Evolutionary conservation across 345 rosid genomes (phyloP), one percentile per base, ranked within the genome.

Genomic region (Hibiscus tridactylites): DNA sequence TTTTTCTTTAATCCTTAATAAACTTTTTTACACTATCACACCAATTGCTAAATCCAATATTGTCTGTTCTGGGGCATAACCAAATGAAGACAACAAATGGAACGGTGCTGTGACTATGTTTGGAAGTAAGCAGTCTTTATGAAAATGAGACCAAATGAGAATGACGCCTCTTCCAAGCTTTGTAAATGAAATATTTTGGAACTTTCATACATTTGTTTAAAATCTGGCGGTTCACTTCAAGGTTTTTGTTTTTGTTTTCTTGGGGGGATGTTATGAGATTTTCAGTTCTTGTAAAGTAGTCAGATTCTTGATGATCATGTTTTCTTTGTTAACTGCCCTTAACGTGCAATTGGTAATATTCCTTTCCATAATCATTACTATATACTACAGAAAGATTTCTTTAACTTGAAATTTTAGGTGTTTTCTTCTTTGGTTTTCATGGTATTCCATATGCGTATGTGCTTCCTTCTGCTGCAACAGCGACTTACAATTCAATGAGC

Each of bases 391-490:
- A 81, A 75, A 78, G 82, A 74, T 74, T 73, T 81, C 78, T 80
- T 79, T 47, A 85, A 88, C 80, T 83, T 87, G 81, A 78, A 81
- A 67, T 82, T 80, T 80, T 85, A 85, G 91, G 90, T 85, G 80
- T 85, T 88, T 82, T 61, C 85, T 74, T 84, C 89, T 85, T 83
- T 83, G 88, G 88, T 88, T 88, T 85, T 89, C 88, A 85, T 44
- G 88, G 90, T 85, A 79, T 79, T 82, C 87, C 89, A 78, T 86
- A 84, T 83, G 83, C 85, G 72, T 77, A 81, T 77, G 87, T 80
- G 76, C 83, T 83, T 82, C 90, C 91, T 82, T 87, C 89, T 90
- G 85, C 83, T 78, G 86, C 91, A 82, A 85, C 98, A 85, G 90
- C 82, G 62, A 82, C 87, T 58, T 85, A 86, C 83, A 91, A 83